Base-by-base conservation (phyloP, 2,329 filamentous ascomycete genomes). In the Lasiodiplodia hormozganensis region DNA sequence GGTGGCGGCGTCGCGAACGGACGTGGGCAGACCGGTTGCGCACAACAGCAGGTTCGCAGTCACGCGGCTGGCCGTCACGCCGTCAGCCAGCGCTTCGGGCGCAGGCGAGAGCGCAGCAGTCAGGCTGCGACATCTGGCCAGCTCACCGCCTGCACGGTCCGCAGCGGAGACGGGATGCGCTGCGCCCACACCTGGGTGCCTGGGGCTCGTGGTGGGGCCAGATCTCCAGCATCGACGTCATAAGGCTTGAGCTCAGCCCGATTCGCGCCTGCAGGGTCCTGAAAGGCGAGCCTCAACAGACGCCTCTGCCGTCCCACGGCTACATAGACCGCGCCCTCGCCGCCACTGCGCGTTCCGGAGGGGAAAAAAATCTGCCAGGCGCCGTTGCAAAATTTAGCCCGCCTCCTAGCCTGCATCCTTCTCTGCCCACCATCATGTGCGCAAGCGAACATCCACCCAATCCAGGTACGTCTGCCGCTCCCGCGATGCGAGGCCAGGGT, bases 121-220 rank as follows among this genome's bases (percentile, higher is more conserved):
- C 58, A 62, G 58, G 58, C 58, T 34, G 58, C 58, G 47, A 31
- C 40, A 62, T 49, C 36, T 43, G 12, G 58, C 12, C 16, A 8
- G 25, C 40, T 49, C 58, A 49, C 40, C 58, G 58, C 28, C 18
- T 18, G 12, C 18, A 25, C 40, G 21, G 40, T n/a, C 18, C 28
- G n/a, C 23, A 21, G 40, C 54, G 31, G 54, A n/a, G 25, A 31
- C 52, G 54, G 54, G 31, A 38, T 36, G 14, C 7, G 53, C 28
- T 21, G 11, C 16, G 14, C 25, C 23, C 53, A 38, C 49, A 12
- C 51, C 25, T 28, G 54, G n/a, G n/a, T 57, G 54, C 23, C 10
- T 36, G 31, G 54, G 54, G 54, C 54, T 56, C n/a, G 54, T 57
- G 54, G 54, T 38, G 54, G 31, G 18, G 31, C 54, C 23, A 31